Conservation (phyloP, 345 rosid genomes). For the Aquilaria sinensis region DNA sequence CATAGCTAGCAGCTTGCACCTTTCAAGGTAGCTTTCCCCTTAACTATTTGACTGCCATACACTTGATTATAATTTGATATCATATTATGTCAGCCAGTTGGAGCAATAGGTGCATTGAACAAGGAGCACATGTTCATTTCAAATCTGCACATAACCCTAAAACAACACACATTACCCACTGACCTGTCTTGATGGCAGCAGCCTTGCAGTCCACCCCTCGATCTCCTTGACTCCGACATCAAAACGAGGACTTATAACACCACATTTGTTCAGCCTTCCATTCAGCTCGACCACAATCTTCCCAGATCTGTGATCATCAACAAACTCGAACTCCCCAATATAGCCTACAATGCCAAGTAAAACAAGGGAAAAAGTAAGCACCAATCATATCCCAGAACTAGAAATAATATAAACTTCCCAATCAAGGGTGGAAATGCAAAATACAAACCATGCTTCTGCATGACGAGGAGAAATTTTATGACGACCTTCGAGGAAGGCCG, state of each 20-base stretch:
- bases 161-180: not conserved
- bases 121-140: slow-evolving; percentile 7
- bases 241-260: slow-evolving; percentile 80
- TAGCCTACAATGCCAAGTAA: slow-evolving; percentile 37
- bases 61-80: not conserved
- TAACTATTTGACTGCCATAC: not conserved
- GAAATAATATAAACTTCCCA: not conserved
- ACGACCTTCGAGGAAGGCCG: slow-evolving; percentile 83
- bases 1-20: not conserved
- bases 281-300: slow-evolving; percentile 76
- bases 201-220: slow-evolving; percentile 83
- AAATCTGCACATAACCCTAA: not conserved
- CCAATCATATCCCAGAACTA: not conserved
- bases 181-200: slow-evolving; percentile 88
- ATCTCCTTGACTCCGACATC: slow-evolving; percentile 83
- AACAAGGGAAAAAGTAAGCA: not conserved
- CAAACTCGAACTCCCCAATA: slow-evolving; percentile 77
- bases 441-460: slow-evolving; percentile 75
- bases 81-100: not conserved
- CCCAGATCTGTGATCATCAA: slow-evolving; percentile 82
- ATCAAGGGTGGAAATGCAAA: not conserved
- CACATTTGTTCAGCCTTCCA: slow-evolving; percentile 77
- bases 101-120: not conserved
- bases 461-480: slow-evolving; percentile 73
- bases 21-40: not conserved